Evolutionary conservation across 345 rosid species (phyloP).

Genomic region (Arabidopsis suecica): DNA sequence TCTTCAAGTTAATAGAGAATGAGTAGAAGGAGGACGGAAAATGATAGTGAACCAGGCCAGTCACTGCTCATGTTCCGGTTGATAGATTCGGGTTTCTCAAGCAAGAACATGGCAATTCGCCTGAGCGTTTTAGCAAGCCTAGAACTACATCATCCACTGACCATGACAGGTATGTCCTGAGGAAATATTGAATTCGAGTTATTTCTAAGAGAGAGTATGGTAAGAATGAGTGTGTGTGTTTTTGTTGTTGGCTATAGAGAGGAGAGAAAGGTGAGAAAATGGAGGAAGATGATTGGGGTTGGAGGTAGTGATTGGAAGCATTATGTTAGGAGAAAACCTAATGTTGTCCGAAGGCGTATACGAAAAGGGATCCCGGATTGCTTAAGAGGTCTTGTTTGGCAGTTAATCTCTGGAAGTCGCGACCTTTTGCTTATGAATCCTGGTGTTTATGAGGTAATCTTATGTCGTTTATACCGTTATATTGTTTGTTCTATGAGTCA

Average conservation of each 20-base stretch:
- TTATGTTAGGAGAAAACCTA: constrained; percentile 84
- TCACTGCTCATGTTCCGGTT: constrained; percentile 57
- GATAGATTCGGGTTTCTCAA: constrained; percentile 82
- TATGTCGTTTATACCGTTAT: not conserved
- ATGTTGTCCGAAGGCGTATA: constrained; percentile 80
- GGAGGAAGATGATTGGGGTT: constrained; percentile 99
- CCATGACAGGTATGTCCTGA: constrained; percentile 56
- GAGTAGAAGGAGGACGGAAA: constrained; percentile 67
- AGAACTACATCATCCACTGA: constrained; percentile 54
- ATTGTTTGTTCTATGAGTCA: not conserved
- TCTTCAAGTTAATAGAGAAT: constrained; percentile 50
- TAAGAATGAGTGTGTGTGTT: not conserved
- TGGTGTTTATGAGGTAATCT: constrained; percentile 88
- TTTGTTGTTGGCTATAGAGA: constrained; percentile 58
- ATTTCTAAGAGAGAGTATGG: not conserved
- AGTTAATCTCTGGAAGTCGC: constrained; percentile 88
- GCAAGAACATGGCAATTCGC: constrained; percentile 61
- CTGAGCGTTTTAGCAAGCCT: constrained; percentile 47
- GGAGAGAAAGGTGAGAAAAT: constrained; percentile 81
- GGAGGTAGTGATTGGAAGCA: constrained; percentile 99
- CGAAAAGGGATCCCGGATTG: constrained; percentile 98
- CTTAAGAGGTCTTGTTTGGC: constrained; percentile 99
- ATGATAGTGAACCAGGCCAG: constrained; percentile 70
- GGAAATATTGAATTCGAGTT: not conserved
- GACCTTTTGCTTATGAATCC: constrained; percentile 97